phyloP scores from a whole-genome alignment of 2,329 filamentous ascomycete species.

The Botrytis aclada region DNA sequence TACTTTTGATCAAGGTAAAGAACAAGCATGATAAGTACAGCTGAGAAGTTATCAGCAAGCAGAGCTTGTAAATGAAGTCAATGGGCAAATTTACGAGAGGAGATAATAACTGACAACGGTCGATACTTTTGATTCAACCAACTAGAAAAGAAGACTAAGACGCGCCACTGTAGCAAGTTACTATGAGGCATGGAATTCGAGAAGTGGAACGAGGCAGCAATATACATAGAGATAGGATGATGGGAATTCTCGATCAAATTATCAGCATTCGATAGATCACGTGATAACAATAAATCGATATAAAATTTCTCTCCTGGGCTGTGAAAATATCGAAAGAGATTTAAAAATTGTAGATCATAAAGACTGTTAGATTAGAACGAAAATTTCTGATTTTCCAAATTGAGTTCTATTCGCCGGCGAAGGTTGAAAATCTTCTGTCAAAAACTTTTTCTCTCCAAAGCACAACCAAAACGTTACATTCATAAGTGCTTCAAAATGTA shows the following conservation, averaged over 20 bases:
- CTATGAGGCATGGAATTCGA: not conserved
- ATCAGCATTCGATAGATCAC: slow-evolving; percentile 3
- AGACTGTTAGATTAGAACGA: not conserved
- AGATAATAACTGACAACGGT: not conserved
- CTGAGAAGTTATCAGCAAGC: slow-evolving; percentile 35
- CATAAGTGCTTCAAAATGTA: slow-evolving; percentile 39
- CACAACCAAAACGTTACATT: not conserved
- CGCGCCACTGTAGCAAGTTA: not conserved
- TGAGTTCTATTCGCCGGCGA: not conserved
- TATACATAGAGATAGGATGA: not conserved
- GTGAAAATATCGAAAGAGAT: not conserved
- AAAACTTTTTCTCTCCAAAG: slow-evolving; percentile 4
- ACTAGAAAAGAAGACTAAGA: not conserved
- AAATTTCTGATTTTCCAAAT: not conserved
- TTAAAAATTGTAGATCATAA: not conserved
- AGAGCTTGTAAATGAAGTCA: not conserved
- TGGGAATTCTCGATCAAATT: not conserved
- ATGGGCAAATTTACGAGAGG: not conserved
- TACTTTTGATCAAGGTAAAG: slow-evolving; percentile 86
- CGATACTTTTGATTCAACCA: not conserved
- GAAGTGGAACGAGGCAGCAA: not conserved
- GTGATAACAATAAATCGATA: not conserved
- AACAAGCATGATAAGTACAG: slow-evolving; percentile 86
- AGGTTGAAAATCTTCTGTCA: slow-evolving; percentile 2
- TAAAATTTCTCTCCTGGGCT: not conserved